Conservation (phyloP, 371 early-diverging fungal species). For the Mortierella sp. region DNA sequence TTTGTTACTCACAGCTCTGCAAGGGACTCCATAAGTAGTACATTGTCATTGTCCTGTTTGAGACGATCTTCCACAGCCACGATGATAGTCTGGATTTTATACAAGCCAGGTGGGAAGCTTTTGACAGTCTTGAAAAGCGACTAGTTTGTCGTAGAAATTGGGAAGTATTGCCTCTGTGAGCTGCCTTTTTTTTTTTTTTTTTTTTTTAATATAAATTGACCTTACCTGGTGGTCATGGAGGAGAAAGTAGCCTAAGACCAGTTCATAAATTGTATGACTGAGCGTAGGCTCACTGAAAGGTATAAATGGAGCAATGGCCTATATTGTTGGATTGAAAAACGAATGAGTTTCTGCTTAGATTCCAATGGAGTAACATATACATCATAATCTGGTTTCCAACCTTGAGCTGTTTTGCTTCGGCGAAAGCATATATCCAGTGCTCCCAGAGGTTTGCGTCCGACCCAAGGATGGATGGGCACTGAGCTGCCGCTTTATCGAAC, state of each 20-base stretch:
- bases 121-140: slow-evolving; percentile 72
- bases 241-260: slow-evolving; percentile 81
- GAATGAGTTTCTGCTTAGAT: not conserved
- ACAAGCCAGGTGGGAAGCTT: slow-evolving; percentile 84
- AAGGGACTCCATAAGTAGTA: slow-evolving; percentile 74
- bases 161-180: not conserved
- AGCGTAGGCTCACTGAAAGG: slow-evolving; percentile 86
- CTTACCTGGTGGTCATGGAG: slow-evolving; percentile 72
- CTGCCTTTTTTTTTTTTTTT: too few species aligned
- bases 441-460: slow-evolving; percentile 87
- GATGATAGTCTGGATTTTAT: slow-evolving; percentile 78
- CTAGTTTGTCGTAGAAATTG: slow-evolving; percentile 26
- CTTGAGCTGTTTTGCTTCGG: slow-evolving; percentile 77
- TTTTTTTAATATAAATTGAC: too few species aligned
- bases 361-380: slow-evolving; percentile 35
- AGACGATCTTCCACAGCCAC: slow-evolving; percentile 81
- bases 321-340: not conserved
- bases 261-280: slow-evolving; percentile 86
- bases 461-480: slow-evolving; percentile 79
- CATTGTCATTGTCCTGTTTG: slow-evolving; percentile 65
- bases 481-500: slow-evolving; percentile 79
- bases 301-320: slow-evolving; percentile 81
- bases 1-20: slow-evolving; percentile 77
- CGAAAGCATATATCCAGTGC: slow-evolving; percentile 89
- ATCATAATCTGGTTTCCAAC: not conserved